Percentiles rank a stretch among this genome's conserved stretches.
These are phyloP conservation scores for Tagetes erecta DNA, from an alignment of 129 eudicot genomes.

Conservation along the genomic window DNA sequence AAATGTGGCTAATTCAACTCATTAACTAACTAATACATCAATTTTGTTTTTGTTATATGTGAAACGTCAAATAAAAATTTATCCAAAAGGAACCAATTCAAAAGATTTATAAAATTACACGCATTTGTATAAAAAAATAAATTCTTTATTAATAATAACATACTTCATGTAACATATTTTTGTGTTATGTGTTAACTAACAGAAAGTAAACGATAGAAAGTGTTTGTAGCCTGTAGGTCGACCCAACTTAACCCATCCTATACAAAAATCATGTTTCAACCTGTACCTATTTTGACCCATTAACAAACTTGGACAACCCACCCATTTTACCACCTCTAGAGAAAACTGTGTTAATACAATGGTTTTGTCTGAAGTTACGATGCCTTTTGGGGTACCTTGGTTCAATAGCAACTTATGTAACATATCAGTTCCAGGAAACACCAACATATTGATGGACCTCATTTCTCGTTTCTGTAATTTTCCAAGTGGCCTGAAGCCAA, in stretches of 20 bases:
- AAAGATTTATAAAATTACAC: background rate
- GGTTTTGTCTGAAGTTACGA: constrained; percentile 28
- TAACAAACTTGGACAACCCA: background rate
- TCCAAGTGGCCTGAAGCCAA: constrained; percentile 57
- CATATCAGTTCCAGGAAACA: constrained; percentile 91
- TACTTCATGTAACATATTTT: background rate
- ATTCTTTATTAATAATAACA: background rate
- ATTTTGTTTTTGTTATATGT: background rate
- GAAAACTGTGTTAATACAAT: background rate
- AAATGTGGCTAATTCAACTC: background rate
- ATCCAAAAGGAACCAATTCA: background rate
- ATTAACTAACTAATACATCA: background rate
- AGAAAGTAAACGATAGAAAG: background rate
- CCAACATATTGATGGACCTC: constrained; percentile 73
- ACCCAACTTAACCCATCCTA: background rate
- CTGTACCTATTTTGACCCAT: background rate
- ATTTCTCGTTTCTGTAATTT: constrained; percentile 58
- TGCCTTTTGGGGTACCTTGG: constrained; percentile 36
- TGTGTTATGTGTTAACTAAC: background rate
- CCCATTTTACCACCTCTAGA: constrained; percentile 12
- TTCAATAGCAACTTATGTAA: constrained; percentile 57
- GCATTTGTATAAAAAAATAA: background rate
- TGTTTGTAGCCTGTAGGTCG: background rate
- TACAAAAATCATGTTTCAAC: background rate
- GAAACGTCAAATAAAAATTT: background rate